phyloP scores from a whole-genome alignment of 2,329 filamentous ascomycete species.

The Botrytis fragariae region DNA sequence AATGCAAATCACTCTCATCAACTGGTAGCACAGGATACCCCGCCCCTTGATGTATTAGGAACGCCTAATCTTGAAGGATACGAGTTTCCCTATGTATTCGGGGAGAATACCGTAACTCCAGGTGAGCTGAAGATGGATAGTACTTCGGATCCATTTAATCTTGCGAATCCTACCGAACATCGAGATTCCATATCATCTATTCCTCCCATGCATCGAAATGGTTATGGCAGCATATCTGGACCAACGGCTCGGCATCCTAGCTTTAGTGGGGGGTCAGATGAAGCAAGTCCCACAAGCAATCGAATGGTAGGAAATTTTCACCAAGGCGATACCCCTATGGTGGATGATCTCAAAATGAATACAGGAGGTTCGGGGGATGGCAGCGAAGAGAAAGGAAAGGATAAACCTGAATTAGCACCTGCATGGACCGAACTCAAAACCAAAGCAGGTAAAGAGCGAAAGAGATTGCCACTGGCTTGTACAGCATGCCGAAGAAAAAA shows the following conservation, averaged over 20 bases:
- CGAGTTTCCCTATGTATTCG: slow-evolving; percentile 49
- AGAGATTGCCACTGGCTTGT: slow-evolving; percentile 86
- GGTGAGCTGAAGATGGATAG: slow-evolving; percentile 37
- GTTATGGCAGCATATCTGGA: slow-evolving; percentile 29
- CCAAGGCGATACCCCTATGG: slow-evolving; percentile 32
- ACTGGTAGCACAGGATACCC: slow-evolving; percentile 18
- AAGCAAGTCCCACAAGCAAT: slow-evolving; percentile 37
- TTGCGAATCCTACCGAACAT: slow-evolving; percentile 28
- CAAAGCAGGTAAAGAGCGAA: slow-evolving; percentile 93
- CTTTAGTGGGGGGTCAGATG: slow-evolving; percentile 37
- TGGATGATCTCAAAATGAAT: slow-evolving; percentile 57
- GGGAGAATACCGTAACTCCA: slow-evolving; percentile 41
- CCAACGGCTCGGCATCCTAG: slow-evolving; percentile 28
- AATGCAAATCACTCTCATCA: slow-evolving; percentile 5
- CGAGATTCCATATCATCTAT: slow-evolving; percentile 32
- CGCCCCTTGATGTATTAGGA: slow-evolving; percentile 32
- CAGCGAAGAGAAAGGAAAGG: slow-evolving; percentile 55
- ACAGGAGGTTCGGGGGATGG: slow-evolving; percentile 49
- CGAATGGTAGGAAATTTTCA: slow-evolving; percentile 22
- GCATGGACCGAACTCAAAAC: slow-evolving; percentile 83
- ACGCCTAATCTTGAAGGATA: slow-evolving; percentile 50
- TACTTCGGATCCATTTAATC: slow-evolving; percentile 30
- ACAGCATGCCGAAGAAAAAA: slow-evolving; percentile 97
- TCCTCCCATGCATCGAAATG: slow-evolving; percentile 26
- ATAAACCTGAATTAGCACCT: slow-evolving; percentile 58